Percentiles rank a stretch among this genome's conserved stretches.
Evolutionary conservation across 202 grass and related monocot species (phyloP).

Genomic region (Eragrostis tef): DNA sequence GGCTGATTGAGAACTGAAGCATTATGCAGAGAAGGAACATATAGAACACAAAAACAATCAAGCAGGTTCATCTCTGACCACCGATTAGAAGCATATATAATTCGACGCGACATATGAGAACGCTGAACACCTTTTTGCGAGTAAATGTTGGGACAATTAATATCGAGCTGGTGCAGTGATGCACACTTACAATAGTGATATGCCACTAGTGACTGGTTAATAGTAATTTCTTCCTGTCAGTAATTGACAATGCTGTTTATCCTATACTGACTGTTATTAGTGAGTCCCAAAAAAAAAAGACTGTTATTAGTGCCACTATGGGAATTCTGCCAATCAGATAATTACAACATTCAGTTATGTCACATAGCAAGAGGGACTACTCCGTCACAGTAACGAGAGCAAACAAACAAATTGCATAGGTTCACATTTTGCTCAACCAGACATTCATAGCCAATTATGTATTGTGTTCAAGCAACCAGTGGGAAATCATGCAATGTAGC

Average conservation of each 20-base stretch:
- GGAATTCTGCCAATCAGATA: neutral
- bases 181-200: neutral
- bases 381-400: neutral
- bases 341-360: neutral
- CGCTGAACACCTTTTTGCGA: neutral
- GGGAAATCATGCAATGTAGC: slow-evolving; percentile 3
- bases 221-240: neutral
- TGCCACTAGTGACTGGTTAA: slow-evolving; percentile 5
- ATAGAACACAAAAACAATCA: slow-evolving; percentile 9
- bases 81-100: slow-evolving; percentile 2
- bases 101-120: slow-evolving; percentile 20
- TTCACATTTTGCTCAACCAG: neutral
- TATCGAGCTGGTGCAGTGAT: neutral
- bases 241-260: neutral
- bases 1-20: slow-evolving; percentile 6
- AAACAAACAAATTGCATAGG: slow-evolving; percentile 9
- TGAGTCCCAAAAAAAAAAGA: no score
- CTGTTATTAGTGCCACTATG: neutral
- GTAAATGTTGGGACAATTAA: neutral
- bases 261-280: neutral
- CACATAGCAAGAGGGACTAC: neutral
- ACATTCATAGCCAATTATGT: neutral
- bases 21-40: slow-evolving; percentile 3
- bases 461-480: slow-evolving; percentile 24
- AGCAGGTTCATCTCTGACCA: neutral